A percentile compares a stretch with the other conserved stretches of the same genome.
Conservation (phyloP, 805 yeast genomes). For the Candida cerambycidarum region DNA sequence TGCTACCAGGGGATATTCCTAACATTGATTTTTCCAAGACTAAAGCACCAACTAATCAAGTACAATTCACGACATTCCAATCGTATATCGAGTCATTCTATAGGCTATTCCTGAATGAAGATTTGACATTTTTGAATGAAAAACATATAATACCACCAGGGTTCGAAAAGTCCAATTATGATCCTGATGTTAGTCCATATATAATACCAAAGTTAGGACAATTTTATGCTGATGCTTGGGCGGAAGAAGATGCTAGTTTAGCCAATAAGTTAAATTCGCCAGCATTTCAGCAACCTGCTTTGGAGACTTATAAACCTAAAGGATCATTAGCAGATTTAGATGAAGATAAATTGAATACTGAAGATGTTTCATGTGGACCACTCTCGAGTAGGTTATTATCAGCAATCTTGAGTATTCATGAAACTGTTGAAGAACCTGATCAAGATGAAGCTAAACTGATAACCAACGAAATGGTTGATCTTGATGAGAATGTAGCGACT, state of each 20-base stretch:
- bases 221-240: conserved; percentile 80
- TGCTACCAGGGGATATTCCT: conserved; percentile 88
- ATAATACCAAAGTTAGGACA: conserved; percentile 85
- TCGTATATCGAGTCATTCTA: conserved; percentile 83
- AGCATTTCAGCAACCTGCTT: conserved; percentile 41
- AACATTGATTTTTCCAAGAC: conserved; percentile 79
- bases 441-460: conserved; percentile 22
- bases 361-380: conserved; percentile 86
- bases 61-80: conserved; percentile 85
- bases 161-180: conserved; percentile 48
- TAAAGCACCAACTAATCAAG: conserved; percentile 76
- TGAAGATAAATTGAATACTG: conserved; percentile 67
- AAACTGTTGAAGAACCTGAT: conserved; percentile 22
- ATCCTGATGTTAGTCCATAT: conserved; percentile 68
- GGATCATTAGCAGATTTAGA: conserved; percentile 56
- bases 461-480: conserved; percentile 8
- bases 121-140: conserved; percentile 67
- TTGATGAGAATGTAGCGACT: conserved; percentile 36
- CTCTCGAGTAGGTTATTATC: conserved; percentile 78
- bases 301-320: conserved; percentile 52
- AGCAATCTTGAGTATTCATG: conserved; percentile 62
- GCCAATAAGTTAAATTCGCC: conserved; percentile 48
- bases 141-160: conserved; percentile 58
- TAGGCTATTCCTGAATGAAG: conserved; percentile 77
- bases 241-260: conserved; percentile 65